Evolutionary conservation across 345 rosid species (phyloP).

Genomic region (Lumnitzera racemosa): DNA sequence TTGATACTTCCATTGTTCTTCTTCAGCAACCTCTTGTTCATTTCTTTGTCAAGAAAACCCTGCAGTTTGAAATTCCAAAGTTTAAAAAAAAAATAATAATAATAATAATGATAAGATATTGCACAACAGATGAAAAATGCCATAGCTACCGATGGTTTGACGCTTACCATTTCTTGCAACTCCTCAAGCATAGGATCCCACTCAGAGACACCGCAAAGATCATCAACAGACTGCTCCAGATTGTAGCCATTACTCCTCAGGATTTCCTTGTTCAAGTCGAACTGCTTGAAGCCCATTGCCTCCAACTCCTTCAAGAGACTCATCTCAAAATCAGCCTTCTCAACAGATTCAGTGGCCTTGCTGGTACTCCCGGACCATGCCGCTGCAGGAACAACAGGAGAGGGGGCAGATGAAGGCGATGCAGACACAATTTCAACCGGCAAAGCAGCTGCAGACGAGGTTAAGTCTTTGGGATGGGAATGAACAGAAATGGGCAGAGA

Average conservation of each 20-base stretch:
- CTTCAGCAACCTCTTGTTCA: conserved; percentile 79
- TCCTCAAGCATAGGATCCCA: conserved; percentile 92
- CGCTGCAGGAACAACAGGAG: conserved; percentile 2
- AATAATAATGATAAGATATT: background rate
- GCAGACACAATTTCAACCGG: no score
- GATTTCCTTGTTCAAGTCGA: conserved; percentile 78
- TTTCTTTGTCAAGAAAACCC: conserved; percentile 75
- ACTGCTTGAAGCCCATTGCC: conserved; percentile 92
- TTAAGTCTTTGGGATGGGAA: no score
- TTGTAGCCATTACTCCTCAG: conserved; percentile 65
- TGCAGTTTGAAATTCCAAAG: conserved; percentile 17
- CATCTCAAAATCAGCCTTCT: conserved; percentile 28
- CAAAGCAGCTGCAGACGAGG: background rate
- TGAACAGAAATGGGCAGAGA: no score
- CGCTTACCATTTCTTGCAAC: conserved; percentile 78
- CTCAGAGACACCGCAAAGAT: conserved; percentile 65
- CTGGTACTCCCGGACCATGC: background rate
- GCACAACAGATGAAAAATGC: background rate
- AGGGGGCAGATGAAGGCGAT: no score
- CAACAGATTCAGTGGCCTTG: conserved; percentile 1
- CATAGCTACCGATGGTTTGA: background rate
- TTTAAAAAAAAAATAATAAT: background rate
- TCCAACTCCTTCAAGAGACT: conserved; percentile 71
- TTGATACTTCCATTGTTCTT: conserved; percentile 95
- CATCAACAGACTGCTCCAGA: conserved; percentile 71